Percentiles rank a stretch among this genome's conserved stretches.
Conservation (phyloP, 371 early-diverging fungal genomes). For the Circinella minor region DNA sequence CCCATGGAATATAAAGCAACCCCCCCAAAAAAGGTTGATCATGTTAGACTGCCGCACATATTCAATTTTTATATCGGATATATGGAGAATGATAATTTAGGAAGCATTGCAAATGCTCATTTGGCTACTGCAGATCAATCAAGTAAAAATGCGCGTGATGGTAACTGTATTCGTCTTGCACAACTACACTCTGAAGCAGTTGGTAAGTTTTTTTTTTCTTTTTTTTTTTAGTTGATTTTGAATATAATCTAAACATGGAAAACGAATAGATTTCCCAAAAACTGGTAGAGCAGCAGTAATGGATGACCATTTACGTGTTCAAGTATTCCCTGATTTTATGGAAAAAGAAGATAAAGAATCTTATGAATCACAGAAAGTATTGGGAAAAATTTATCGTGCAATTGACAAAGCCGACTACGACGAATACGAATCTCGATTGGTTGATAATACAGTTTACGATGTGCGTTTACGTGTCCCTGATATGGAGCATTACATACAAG, state of each 20-base stretch:
- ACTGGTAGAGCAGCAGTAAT: constrained; percentile 51
- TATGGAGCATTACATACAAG: constrained; percentile 59
- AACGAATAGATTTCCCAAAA: constrained; percentile 45
- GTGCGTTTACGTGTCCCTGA: constrained; percentile 52
- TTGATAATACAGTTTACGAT: constrained; percentile 41
- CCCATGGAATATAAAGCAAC: constrained; percentile 70
- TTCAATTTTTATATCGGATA: constrained; percentile 77
- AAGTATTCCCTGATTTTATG: constrained; percentile 83
- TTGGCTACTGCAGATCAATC: constrained; percentile 69
- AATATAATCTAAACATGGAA: neutral
- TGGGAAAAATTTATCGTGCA: constrained; percentile 67
- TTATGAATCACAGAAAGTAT: constrained; percentile 64
- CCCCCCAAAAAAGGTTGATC: constrained; percentile 29
- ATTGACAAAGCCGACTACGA: constrained; percentile 50
- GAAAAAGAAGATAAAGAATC: constrained; percentile 61
- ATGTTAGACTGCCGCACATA: constrained; percentile 62
- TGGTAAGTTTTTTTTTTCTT: constrained; percentile 27
- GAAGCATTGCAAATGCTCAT: constrained; percentile 79
- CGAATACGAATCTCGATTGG: constrained; percentile 31
- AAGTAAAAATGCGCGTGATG: constrained; percentile 50
- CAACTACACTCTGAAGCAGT: constrained; percentile 65
- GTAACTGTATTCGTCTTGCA: constrained; percentile 66
- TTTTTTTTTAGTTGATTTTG: too few relatives aligned
- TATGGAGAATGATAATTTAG: constrained; percentile 75
- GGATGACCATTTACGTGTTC: constrained; percentile 48